phyloP scores from a whole-genome alignment of 2,329 filamentous ascomycete genomes.

The Lachnellula occidentalis region DNA sequence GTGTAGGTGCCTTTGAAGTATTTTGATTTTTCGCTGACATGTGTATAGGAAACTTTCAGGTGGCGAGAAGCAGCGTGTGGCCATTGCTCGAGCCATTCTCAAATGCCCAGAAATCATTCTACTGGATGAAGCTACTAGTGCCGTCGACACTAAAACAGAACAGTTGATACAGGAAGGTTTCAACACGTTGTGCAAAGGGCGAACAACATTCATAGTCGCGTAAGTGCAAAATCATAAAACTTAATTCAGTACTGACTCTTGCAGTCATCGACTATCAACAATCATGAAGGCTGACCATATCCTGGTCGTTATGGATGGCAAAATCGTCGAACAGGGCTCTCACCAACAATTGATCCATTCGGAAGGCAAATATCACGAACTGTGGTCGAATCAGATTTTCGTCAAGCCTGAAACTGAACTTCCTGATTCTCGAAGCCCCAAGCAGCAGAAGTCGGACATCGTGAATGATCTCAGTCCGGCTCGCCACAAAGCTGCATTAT shows the following conservation, averaged over 20 bases:
- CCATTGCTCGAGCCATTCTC: slow-evolving; percentile 85
- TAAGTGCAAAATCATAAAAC: slow-evolving; percentile 13
- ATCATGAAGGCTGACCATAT: slow-evolving; percentile 50
- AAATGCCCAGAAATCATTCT: slow-evolving; percentile 91
- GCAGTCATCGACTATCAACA: slow-evolving; percentile 45
- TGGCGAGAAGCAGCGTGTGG: slow-evolving; percentile 80
- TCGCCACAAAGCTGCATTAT: slow-evolving; percentile 14
- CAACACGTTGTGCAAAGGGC: slow-evolving; percentile 41
- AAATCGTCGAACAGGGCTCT: slow-evolving; percentile 45
- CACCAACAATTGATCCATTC: slow-evolving; percentile 42
- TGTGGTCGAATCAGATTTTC: slow-evolving; percentile 46
- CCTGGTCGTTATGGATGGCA: slow-evolving; percentile 46
- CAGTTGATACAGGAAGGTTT: slow-evolving; percentile 71
- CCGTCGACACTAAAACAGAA: slow-evolving; percentile 90
- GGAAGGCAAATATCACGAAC: slow-evolving; percentile 44
- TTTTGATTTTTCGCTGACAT: slow-evolving; percentile 39
- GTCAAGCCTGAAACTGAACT: slow-evolving; percentile 22
- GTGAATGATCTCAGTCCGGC: slow-evolving; percentile 27
- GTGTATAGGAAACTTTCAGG: slow-evolving; percentile 75
- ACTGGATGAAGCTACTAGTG: slow-evolving; percentile 91
- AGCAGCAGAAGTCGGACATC: slow-evolving; percentile 23
- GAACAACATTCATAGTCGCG: slow-evolving; percentile 42
- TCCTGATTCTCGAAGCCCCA: slow-evolving; percentile 22
- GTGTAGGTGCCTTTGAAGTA: slow-evolving; percentile 37
- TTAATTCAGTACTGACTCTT: slow-evolving; percentile 9